Percentiles rank a stretch among this genome's conserved stretches.
Conservation (phyloP, 441 rosid genomes). For the Adansonia rubrostipa region DNA sequence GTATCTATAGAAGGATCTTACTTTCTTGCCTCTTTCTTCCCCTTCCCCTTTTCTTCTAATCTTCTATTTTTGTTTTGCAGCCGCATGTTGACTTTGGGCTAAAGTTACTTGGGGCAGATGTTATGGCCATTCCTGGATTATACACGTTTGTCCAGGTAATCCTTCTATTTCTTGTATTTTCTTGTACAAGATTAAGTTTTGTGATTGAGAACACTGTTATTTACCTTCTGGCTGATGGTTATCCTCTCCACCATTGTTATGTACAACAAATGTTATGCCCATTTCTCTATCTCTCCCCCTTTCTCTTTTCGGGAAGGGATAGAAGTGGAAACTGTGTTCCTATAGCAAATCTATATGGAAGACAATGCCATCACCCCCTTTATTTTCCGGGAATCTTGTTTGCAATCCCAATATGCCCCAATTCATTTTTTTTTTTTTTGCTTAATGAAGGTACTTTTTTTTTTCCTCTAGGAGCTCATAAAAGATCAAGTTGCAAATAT, state of each 20-base stretch:
- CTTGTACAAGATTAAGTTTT: not conserved
- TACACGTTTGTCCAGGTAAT: constrained; percentile 84
- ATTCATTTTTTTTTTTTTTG: not conserved
- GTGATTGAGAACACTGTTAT: not conserved
- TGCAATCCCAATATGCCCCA: not conserved
- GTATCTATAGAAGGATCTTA: not conserved
- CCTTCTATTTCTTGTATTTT: constrained; percentile 3
- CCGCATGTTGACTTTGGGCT: constrained; percentile 97
- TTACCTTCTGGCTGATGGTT: constrained; percentile 5
- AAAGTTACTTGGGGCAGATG: constrained; percentile 88
- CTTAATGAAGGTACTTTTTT: not conserved
- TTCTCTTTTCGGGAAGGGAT: not conserved
- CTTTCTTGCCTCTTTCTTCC: constrained; percentile 1
- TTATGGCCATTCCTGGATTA: constrained; percentile 95
- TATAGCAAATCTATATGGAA: not conserved
- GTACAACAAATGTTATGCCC: not conserved
- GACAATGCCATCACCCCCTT: not conserved
- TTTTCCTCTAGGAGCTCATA: constrained; percentile 68
- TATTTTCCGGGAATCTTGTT: not conserved
- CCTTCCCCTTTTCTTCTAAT: not conserved
- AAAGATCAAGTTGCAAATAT: constrained; percentile 91
- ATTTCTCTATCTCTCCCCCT: not conserved
- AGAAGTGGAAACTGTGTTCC: not conserved
- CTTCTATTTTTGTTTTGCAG: constrained; percentile 43
- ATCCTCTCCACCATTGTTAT: not conserved